Evolutionary conservation across 225 moss, liverwort and hornwort species (phyloP).

Genomic region (Takakia lepidozioides): DNA sequence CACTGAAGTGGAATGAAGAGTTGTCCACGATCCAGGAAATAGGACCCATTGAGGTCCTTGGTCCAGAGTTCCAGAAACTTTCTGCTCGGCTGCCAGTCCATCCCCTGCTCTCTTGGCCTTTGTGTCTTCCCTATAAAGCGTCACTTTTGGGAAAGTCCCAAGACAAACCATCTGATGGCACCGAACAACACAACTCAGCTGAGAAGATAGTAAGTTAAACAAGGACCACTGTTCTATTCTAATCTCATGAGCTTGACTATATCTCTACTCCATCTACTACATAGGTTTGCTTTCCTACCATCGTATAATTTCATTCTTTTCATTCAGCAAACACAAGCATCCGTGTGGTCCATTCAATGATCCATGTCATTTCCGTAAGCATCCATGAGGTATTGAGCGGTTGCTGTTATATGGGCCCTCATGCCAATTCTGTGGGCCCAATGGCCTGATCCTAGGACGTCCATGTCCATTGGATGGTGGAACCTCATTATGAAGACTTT

Average conservation of each 20-base stretch:
- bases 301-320: too few relatives aligned
- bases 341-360: not conserved
- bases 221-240: not conserved
- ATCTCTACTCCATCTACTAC: too few relatives aligned
- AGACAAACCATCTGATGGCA: conserved; percentile 10
- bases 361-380: too few relatives aligned
- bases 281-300: too few relatives aligned
- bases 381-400: too few relatives aligned
- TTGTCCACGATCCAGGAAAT: conserved; percentile 26
- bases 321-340: too few relatives aligned
- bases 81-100: conserved; percentile 11
- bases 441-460: not conserved
- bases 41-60: conserved; percentile 24
- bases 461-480: too few relatives aligned
- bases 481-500: not conserved
- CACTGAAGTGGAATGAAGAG: conserved; percentile 33
- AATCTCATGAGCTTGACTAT: too few relatives aligned
- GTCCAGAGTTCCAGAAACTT: conserved; percentile 16
- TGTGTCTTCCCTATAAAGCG: conserved; percentile 29
- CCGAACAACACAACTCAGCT: too few relatives aligned
- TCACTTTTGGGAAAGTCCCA: conserved; percentile 6
- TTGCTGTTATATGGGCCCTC: too few relatives aligned
- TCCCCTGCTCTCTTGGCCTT: conserved; percentile 35
- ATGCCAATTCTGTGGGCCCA: not conserved
- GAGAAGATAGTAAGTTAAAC: too few relatives aligned